phyloP scores from a whole-genome alignment of 2,329 filamentous ascomycete genomes.

The Apiospora kogelbergensis region DNA sequence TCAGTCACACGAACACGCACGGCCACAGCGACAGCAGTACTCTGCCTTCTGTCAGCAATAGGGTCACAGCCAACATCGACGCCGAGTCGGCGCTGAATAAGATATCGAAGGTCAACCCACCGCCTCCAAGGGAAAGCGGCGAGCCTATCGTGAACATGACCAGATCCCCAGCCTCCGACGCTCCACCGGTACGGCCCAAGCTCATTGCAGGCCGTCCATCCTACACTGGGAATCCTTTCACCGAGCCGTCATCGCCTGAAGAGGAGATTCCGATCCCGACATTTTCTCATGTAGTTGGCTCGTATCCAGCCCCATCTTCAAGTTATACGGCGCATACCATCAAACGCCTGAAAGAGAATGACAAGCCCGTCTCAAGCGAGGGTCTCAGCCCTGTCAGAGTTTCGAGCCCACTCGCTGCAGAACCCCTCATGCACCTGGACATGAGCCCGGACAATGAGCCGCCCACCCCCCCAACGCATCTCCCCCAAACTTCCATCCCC shows the following conservation, averaged over 20 bases:
- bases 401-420: slow-evolving; percentile 25
- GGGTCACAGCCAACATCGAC: slow-evolving; percentile 35
- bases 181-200: slow-evolving; percentile 25
- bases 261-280: slow-evolving; percentile 25
- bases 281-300: slow-evolving; percentile 27
- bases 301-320: slow-evolving; percentile 30
- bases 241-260: slow-evolving; percentile 25
- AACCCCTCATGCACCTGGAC: slow-evolving; percentile 13
- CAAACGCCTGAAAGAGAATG: slow-evolving; percentile 29
- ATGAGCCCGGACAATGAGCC: background rate
- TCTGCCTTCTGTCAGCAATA: slow-evolving; percentile 25
- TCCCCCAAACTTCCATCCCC: background rate
- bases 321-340: slow-evolving; percentile 34
- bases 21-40: slow-evolving; percentile 17
- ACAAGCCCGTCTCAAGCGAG: slow-evolving; percentile 25
- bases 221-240: slow-evolving; percentile 31
- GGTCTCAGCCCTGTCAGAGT: slow-evolving; percentile 28
- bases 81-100: slow-evolving; percentile 44
- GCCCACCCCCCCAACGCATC: background rate
- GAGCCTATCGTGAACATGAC: background rate
- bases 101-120: slow-evolving; percentile 39
- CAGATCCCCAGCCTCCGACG: background rate
- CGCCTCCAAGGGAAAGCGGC: slow-evolving; percentile 28
- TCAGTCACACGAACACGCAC: slow-evolving; percentile 23
- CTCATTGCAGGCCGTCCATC: slow-evolving; percentile 32